Base-by-base conservation (phyloP, 2,329 filamentous ascomycete species). In the Colletotrichum ledebouriae region DNA sequence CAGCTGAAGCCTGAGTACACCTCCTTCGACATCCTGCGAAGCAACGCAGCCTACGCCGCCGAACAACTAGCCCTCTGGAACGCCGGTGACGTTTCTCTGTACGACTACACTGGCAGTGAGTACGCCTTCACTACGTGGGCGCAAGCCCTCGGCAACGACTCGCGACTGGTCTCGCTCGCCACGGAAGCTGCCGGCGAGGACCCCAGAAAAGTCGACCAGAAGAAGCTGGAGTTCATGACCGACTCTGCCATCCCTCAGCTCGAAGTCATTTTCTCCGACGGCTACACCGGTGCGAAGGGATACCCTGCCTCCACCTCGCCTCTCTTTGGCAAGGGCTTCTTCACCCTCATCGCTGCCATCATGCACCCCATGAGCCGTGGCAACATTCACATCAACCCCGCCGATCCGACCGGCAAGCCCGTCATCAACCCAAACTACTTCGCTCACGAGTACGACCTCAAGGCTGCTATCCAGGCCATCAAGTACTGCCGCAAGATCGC, bases 231-330 rank as follows among this genome's bases (percentile, higher is more conserved):
- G 6, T 77, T 81, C 65, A 74, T 85, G 49, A 72, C 73, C 15
- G 72, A 82, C 60, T 66, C 70, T 4, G 64, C 70, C n/a, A 76
- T 83, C 7, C 80, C 81, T 0, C 79, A 83, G 66, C 70, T 82
- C 1, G 81, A 83, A 71, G 69, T 82, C 41, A 80, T 83, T 64
- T 81, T 84, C 71, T 80, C 79, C 1, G 81, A 84, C 67, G 80
- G 80, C 3, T 84, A 83, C 72, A 81, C 80, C 1, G 82, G 82
- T 15, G 69, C 76, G 47, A 78, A 78, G 70, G 77, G 79, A 12
- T 79, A 79, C 66, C 76, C 77, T 2, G 60, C 73, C 6, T 15
- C 49, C 63, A 74, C 17, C 70, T 74, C 49, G 5, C 64, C 72
- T n/a, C 72, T 77, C 9, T 77, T 75, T 59, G 78, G 78, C 10